Base-by-base conservation (phyloP, 257 asterid species). In the Paraleonurus japonicus region DNA sequence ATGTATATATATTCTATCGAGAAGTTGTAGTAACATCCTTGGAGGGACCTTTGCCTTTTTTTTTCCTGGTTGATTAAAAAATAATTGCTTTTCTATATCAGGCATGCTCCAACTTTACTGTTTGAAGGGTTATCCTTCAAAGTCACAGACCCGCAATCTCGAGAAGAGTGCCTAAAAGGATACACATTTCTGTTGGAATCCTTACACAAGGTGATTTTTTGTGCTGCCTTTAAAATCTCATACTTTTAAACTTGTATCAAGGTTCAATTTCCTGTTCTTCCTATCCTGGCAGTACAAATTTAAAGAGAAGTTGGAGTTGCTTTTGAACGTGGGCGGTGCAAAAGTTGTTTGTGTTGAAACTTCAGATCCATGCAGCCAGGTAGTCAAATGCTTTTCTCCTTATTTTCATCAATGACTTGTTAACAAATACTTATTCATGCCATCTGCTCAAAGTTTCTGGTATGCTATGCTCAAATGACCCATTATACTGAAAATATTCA, bases 321-420 rank as follows among this genome's bases (percentile, higher is more conserved):
- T 95, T 37, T 79, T 92, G 84, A 95, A 95, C 67, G 82, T 82
- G n/a, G 86, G 88, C n/a, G 92, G 99, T 73, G 97, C 88, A 69
- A 79, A 80, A 71, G 87, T 85, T 80, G 82, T 83, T 69, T 76
- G 64, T 60, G 75, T 73, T 17, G 92, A 88, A 82, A 75, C 53
- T 75, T 77, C 71, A 43, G 86, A 82, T 39, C 27, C 79, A 37
- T 74, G 73, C 80, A 80, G 84, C 84, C 90, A 87, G 78, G 93
- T 84, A 69, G 43, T 62, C 70, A n/a, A 63, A 24, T 58, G 48
- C 54, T n/a, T 37, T 53, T 65, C 43, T 64, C 37, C 51, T 72
- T 65, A 60, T 61, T 57, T 69, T 67, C 65, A 68, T 68, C 67
- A 27, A 32, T 11, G 28, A 37, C 67, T 15, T 57, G 57, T 67